These are phyloP conservation scores for Poteriospumella lacustris DNA, from an alignment of 108 stramenopile species.

Conservation along the genomic window DNA sequence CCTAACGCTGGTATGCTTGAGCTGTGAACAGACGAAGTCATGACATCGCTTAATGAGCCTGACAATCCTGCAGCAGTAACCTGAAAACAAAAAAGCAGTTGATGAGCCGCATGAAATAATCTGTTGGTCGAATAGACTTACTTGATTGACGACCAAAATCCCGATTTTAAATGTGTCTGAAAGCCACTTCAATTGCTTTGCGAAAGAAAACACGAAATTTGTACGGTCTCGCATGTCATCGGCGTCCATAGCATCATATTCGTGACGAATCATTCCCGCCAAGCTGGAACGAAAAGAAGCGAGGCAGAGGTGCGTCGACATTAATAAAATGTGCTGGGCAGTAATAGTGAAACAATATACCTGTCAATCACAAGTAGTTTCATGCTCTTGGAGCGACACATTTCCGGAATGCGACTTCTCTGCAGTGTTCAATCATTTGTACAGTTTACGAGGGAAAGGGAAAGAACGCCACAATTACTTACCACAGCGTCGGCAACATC, in stretches of 20 bases:
- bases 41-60: background rate
- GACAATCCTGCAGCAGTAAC: background rate
- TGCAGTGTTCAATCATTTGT: background rate
- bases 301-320: background rate
- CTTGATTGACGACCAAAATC: background rate
- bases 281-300: background rate
- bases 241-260: background rate
- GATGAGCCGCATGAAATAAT: background rate
- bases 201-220: background rate
- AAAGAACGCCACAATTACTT: background rate
- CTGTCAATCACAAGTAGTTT: background rate
- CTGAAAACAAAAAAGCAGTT: background rate
- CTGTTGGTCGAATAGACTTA: background rate
- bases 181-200: conserved; percentile 4
- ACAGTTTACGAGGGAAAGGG: background rate
- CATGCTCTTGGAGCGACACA: background rate
- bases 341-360: background rate
- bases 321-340: background rate
- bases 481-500: background rate
- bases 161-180: background rate
- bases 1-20: background rate
- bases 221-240: background rate
- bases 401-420: background rate
- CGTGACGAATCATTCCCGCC: conserved; percentile 1
- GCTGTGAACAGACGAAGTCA: background rate